Conservation (phyloP, 805 yeast genomes). For the Clavispora fructus region DNA sequence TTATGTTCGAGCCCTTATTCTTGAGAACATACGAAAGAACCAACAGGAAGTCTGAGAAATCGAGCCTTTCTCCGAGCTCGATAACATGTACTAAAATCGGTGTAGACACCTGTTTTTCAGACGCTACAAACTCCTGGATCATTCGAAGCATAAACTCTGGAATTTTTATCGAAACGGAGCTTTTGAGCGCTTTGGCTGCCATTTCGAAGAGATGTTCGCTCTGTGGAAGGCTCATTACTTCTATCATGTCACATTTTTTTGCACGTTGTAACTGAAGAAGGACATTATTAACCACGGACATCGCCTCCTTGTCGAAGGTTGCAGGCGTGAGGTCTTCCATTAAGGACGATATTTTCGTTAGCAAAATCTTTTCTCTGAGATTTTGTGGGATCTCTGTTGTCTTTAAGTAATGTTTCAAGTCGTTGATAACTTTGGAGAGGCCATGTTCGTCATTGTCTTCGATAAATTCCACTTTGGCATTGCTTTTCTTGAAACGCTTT, state of each 20-base stretch:
- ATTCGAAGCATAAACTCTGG: slow-evolving; percentile 27
- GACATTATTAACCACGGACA: slow-evolving; percentile 18
- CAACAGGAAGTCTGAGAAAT: slow-evolving; percentile 6
- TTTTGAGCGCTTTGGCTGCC: slow-evolving; percentile 10
- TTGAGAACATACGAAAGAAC: slow-evolving; percentile 8
- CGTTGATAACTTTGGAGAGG: slow-evolving; percentile 3
- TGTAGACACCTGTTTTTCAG: slow-evolving; percentile 9
- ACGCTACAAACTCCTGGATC: slow-evolving; percentile 16
- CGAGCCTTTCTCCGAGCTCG: slow-evolving; percentile 20
- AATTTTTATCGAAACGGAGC: slow-evolving; percentile 6
- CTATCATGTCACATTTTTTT: not conserved
- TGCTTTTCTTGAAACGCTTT: not conserved
- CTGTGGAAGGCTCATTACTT: not conserved
- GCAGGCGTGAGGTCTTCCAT: slow-evolving; percentile 6
- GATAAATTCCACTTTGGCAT: not conserved
- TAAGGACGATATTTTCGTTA: slow-evolving; percentile 16
- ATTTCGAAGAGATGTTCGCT: slow-evolving; percentile 13
- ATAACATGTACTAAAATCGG: slow-evolving; percentile 21
- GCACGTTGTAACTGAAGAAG: slow-evolving; percentile 15
- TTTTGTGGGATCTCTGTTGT: slow-evolving; percentile 21
- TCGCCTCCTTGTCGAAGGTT: slow-evolving; percentile 6
- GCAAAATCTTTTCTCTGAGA: slow-evolving; percentile 15
- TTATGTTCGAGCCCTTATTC: slow-evolving; percentile 6
- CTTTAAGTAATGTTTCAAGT: slow-evolving; percentile 23
- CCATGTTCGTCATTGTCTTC: not conserved